Base-by-base conservation (phyloP, 495 filamentous ascomycete genomes). In the Cercophora samala region DNA sequence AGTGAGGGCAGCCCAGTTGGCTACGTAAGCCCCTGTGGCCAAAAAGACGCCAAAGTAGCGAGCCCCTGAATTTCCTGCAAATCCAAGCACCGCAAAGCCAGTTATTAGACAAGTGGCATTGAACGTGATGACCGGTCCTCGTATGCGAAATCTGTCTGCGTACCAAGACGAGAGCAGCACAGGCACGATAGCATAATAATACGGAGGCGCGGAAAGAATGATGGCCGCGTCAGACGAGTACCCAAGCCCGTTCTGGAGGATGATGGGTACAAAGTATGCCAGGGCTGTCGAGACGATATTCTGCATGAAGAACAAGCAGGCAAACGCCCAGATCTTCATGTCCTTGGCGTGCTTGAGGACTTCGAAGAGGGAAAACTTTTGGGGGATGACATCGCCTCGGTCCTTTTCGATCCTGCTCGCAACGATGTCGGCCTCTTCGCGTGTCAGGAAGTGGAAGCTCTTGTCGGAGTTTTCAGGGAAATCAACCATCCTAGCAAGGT, bases 1-100 rank as follows among this genome's bases (percentile, higher is more conserved):
- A 69, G 86, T 91, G 63, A 93, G 76, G 2, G 90, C 91, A 0
- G 90, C 90, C 90, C 91, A 93, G 67, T 93, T 93, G 3, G 85
- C 87, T 4, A 93, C 83, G 69, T 93, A 93, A 0, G 90, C 90
- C 0, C 91, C 91, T 0, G 90, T 93, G 0, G 90, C 88, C 2
- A 93, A 83, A 73, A 87, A 93, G 0, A 88, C 88, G 2, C 90
- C 91, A 22, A 91, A 78, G 70, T 92, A 93, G 22, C 90, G 84
- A 13, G 90, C 89, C 0, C 88, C 80, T 32, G 89, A 86, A 67
- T 91, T 87, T 4, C 79, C 76, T 1, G 87, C 82, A 68, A 93
- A 90, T 0, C 90, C 91, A 29, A 93, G 83, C 83, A 93, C 88
- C 66, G 86, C 81, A 74, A 92, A 92, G 4, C 90, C 90, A 2